These are phyloP conservation scores for Solanum virginianum DNA, from an alignment of 257 asterid genomes.

Conservation along the genomic window DNA sequence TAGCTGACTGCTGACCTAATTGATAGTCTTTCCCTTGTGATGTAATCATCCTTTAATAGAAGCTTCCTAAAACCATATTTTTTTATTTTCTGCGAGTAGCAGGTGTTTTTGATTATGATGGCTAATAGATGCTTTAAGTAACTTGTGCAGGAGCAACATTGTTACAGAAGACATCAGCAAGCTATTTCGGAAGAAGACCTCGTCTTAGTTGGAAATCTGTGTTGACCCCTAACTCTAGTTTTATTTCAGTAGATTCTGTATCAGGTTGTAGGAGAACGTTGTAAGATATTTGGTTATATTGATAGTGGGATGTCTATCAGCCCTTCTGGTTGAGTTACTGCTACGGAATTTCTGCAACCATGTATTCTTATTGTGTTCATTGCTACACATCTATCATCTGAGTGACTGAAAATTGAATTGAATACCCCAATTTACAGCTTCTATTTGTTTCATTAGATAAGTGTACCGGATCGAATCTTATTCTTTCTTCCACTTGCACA, in stretches of 20 bases:
- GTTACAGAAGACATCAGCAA: slow-evolving; percentile 85
- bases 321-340: not conserved
- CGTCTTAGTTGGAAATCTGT: slow-evolving; percentile 13
- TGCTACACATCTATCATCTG: not conserved
- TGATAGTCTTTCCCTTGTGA: not conserved
- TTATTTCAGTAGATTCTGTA: not conserved
- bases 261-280: not conserved
- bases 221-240: not conserved
- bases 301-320: not conserved
- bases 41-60: not conserved
- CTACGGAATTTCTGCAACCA: not conserved
- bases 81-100: not conserved
- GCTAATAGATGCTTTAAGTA: not conserved
- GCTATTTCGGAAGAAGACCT: slow-evolving; percentile 56
- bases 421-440: not conserved
- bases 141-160: slow-evolving; percentile 64
- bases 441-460: not conserved
- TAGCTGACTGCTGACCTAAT: not conserved
- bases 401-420: not conserved
- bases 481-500: not conserved
- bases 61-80: not conserved
- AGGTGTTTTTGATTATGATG: not conserved
- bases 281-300: not conserved
- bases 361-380: not conserved
- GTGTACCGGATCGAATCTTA: not conserved